Evolutionary conservation across 306 rosid species (phyloP).

Genomic region (Glycine tomentella): DNA sequence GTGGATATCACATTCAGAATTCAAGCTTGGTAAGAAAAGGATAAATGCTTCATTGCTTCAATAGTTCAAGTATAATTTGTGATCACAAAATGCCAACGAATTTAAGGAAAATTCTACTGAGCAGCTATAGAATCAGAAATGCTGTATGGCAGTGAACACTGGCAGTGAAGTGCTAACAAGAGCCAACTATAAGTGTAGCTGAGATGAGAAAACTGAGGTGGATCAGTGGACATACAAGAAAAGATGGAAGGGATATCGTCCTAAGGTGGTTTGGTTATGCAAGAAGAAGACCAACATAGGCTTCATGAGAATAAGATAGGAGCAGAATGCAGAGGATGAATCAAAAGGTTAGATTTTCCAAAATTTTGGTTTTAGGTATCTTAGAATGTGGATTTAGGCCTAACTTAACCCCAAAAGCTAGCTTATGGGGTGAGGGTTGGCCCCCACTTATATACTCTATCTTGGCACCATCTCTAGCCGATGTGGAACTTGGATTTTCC

Average conservation of each 20-base stretch:
- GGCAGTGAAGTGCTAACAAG: constrained; percentile 17
- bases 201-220: constrained; percentile 17
- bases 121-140: constrained; percentile 7
- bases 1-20: neutral
- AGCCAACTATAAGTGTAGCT: constrained; percentile 15
- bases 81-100: neutral
- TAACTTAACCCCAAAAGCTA: too few species aligned
- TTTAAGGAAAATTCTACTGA: neutral
- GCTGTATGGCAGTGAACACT: neutral
- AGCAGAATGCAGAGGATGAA: neutral
- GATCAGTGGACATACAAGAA: neutral
- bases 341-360: too few species aligned
- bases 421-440: too few species aligned
- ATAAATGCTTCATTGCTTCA: neutral
- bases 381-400: too few species aligned
- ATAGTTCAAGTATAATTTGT: neutral
- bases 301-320: neutral
- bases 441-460: too few species aligned
- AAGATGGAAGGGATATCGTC: neutral
- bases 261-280: neutral
- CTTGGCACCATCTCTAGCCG: too few species aligned
- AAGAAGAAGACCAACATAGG: constrained; percentile 2
- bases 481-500: too few species aligned
- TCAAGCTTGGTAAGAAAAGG: neutral
- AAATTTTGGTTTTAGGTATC: too few species aligned